phyloP scores from a whole-genome alignment of 257 asterid species.

The Misopates orontium region DNA sequence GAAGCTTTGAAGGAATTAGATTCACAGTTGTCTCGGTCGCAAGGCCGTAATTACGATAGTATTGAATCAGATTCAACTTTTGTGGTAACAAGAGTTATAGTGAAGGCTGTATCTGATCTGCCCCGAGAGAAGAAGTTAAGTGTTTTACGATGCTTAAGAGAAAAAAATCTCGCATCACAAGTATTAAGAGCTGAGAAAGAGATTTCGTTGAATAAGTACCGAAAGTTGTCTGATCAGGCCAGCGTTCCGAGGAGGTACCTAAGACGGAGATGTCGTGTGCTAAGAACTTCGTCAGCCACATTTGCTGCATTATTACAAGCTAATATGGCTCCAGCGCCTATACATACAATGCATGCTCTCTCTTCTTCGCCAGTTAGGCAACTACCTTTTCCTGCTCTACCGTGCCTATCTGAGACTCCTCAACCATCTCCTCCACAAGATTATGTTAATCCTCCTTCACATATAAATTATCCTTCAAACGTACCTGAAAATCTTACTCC shows the following conservation, averaged over 20 bases:
- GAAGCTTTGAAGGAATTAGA: slow-evolving; percentile 33
- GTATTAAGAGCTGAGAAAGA: slow-evolving; percentile 2
- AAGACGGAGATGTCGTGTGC: slow-evolving; percentile 27
- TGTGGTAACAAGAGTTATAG: too few relatives aligned
- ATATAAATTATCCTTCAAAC: slow-evolving; percentile 9
- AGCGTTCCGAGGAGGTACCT: slow-evolving; percentile 65
- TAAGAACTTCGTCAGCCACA: slow-evolving; percentile 24
- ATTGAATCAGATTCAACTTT: background rate
- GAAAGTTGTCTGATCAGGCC: slow-evolving; percentile 37
- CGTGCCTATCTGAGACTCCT: slow-evolving; percentile 32
- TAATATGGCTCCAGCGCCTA: slow-evolving; percentile 10
- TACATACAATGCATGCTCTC: slow-evolving; percentile 18
- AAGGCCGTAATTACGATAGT: background rate
- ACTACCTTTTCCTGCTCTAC: slow-evolving; percentile 20
- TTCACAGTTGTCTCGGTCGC: slow-evolving; percentile 23
- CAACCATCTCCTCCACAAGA: slow-evolving; percentile 8
- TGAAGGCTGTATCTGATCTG: background rate
- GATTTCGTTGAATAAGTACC: slow-evolving; percentile 21
- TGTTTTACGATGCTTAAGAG: background rate
- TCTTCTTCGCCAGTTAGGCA: slow-evolving; percentile 21
- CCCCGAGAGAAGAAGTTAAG: background rate
- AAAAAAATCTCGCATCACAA: background rate
- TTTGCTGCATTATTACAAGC: slow-evolving; percentile 35
- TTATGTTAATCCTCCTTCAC: slow-evolving; percentile 6
- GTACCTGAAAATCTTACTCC: slow-evolving; percentile 9